Percentiles rank a stretch among this genome's conserved stretches.
Evolutionary conservation across 108 stramenopile species (phyloP).

Genomic region (Nitzschia sp.): DNA sequence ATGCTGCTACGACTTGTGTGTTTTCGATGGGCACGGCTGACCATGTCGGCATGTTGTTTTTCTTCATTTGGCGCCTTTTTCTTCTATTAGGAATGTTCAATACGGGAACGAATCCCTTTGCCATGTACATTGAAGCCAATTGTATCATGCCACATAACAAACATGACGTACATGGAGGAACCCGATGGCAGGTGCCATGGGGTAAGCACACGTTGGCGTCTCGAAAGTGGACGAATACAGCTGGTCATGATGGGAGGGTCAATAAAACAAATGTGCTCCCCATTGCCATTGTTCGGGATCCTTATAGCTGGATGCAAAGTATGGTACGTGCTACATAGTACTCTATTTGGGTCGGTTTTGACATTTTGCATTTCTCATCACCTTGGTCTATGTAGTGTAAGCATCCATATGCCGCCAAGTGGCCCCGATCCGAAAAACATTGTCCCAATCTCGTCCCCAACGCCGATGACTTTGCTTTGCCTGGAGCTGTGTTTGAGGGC

Average conservation of each 20-base stretch:
- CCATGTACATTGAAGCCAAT: constrained; percentile 39
- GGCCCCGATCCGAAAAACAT: constrained; percentile 39
- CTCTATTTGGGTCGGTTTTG: not conserved
- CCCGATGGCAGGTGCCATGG: constrained; percentile 77
- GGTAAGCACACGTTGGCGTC: constrained; percentile 50
- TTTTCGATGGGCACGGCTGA: not conserved
- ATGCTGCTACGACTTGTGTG: not conserved
- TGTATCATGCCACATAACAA: constrained; percentile 47
- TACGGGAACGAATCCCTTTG: constrained; percentile 78
- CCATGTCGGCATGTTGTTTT: no score
- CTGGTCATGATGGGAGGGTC: constrained; percentile 24
- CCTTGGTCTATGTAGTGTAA: no score
- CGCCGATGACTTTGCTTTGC: constrained; percentile 23
- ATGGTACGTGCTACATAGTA: constrained; percentile 38
- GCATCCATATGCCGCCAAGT: constrained; percentile 62
- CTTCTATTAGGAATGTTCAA: constrained; percentile 63
- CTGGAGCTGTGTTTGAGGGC: not conserved
- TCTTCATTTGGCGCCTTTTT: constrained; percentile 19
- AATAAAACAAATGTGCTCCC: constrained; percentile 69
- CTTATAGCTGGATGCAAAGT: constrained; percentile 82
- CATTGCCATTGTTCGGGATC: constrained; percentile 84
- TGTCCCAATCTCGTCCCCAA: constrained; percentile 73
- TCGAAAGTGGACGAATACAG: constrained; percentile 39
- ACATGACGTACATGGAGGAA: constrained; percentile 28
- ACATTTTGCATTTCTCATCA: not conserved